Conservation (phyloP, 1,284 basidiomycete species). For the Jaminaea rosea region DNA sequence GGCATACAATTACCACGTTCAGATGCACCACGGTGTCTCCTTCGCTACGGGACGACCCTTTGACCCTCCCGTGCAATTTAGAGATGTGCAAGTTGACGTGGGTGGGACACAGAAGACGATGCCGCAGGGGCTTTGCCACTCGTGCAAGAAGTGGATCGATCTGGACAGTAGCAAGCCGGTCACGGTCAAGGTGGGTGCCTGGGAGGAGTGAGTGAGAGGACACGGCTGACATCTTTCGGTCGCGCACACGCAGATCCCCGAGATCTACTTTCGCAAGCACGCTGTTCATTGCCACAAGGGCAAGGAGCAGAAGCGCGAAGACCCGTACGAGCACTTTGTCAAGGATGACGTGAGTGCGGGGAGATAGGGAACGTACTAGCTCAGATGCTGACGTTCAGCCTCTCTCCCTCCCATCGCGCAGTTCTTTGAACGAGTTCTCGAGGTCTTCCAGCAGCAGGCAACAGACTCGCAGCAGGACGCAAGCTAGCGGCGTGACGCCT, state of each 20-base stretch:
- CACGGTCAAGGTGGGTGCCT: slow-evolving; percentile 3
- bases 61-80: slow-evolving; percentile 19
- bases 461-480: no score
- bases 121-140: slow-evolving; percentile 10
- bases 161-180: neutral
- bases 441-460: no score
- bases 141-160: slow-evolving; percentile 3
- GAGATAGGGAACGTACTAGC: no score
- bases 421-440: neutral
- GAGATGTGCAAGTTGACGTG: neutral
- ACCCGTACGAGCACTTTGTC: neutral
- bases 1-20: slow-evolving; percentile 34
- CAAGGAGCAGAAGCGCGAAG: neutral
- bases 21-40: slow-evolving; percentile 25
- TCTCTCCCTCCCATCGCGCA: neutral
- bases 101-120: neutral
- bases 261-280: slow-evolving; percentile 9
- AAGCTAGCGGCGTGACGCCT: no score
- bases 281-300: slow-evolving; percentile 3
- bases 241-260: neutral
- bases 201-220: neutral
- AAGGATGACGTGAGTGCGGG: neutral
- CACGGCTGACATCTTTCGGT: neutral
- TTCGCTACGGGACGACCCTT: slow-evolving; percentile 18
- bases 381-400: neutral